Evolutionary conservation across 2,329 filamentous ascomycete species (phyloP).

Genomic region (Penicillium sp.): DNA sequence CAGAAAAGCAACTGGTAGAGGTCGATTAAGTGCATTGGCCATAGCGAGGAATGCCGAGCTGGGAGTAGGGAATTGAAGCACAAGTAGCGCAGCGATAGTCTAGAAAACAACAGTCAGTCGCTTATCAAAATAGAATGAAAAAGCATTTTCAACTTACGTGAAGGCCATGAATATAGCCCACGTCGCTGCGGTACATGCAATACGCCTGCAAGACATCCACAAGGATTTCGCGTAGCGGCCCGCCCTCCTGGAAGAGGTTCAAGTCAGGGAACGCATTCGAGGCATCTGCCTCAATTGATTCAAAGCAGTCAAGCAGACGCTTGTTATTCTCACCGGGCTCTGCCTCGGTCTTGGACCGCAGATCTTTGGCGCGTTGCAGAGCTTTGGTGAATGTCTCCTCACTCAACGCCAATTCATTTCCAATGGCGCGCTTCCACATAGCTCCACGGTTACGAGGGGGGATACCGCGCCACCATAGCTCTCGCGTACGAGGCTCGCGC

Average conservation of each 20-base stretch:
- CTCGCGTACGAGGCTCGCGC: constrained; percentile 54
- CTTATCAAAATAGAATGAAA: neutral
- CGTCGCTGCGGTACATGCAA: constrained; percentile 61
- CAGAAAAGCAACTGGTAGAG: constrained; percentile 60
- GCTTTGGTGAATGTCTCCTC: constrained; percentile 57
- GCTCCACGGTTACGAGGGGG: constrained; percentile 54
- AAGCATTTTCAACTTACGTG: no score
- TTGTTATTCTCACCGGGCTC: constrained; percentile 45
- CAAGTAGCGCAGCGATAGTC: constrained; percentile 57
- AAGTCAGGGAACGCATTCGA: constrained; percentile 57
- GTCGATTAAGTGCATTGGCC: constrained; percentile 60
- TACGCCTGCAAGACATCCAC: constrained; percentile 61
- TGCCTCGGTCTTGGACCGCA: constrained; percentile 44
- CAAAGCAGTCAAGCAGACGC: constrained; percentile 52
- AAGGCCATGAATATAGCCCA: constrained; percentile 59
- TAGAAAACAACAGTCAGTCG: neutral
- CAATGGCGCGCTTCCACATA: constrained; percentile 60
- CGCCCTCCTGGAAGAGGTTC: constrained; percentile 55
- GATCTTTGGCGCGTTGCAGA: constrained; percentile 53
- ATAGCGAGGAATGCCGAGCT: constrained; percentile 57
- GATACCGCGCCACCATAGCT: constrained; percentile 65
- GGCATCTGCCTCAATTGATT: constrained; percentile 54
- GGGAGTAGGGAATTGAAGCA: constrained; percentile 55
- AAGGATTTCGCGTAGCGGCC: constrained; percentile 55
- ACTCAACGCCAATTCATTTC: constrained; percentile 59